Conservation (phyloP, 2,329 filamentous ascomycete genomes). For the Microdochium paspali region DNA sequence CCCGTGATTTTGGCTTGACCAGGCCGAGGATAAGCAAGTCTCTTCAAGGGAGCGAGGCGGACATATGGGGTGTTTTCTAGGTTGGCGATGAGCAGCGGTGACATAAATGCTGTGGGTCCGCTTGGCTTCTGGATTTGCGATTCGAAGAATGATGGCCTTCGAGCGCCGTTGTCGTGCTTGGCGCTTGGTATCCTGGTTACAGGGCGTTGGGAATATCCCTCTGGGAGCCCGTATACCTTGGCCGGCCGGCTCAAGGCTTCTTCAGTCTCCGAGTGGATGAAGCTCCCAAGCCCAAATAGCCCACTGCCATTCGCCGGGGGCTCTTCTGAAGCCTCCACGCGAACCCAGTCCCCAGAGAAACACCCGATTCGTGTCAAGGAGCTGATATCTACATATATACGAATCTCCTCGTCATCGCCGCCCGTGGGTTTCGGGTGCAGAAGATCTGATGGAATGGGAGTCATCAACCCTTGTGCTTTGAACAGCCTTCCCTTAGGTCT, state of each 20-base stretch:
- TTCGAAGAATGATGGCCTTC: conserved; percentile 54
- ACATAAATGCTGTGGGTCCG: conserved; percentile 61
- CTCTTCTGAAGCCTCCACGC: conserved; percentile 68
- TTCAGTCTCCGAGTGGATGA: conserved; percentile 53
- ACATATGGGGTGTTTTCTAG: conserved; percentile 70
- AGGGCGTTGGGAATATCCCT: conserved; percentile 54
- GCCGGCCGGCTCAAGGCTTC: conserved; percentile 68
- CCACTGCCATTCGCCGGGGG: conserved; percentile 59
- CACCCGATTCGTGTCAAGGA: conserved; percentile 84
- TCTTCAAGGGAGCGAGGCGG: conserved; percentile 63
- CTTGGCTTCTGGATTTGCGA: conserved; percentile 55
- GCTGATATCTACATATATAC: conserved; percentile 83
- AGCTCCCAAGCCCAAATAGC: conserved; percentile 58
- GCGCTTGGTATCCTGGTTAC: conserved; percentile 52
- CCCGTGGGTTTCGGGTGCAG: conserved; percentile 72
- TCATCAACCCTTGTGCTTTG: conserved; percentile 69
- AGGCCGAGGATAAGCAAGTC: conserved; percentile 35
- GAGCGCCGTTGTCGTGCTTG: conserved; percentile 33
- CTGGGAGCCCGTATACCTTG: conserved; percentile 81
- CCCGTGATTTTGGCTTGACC: conserved; percentile 47
- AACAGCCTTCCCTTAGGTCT: conserved; percentile 70
- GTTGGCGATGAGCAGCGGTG: conserved; percentile 81
- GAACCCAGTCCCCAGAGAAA: conserved; percentile 96
- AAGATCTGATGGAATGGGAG: conserved; percentile 62
- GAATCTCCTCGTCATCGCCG: conserved; percentile 78